Evolutionary conservation across 176 grass and related monocot species (phyloP), one percentile per base, ranked within the genome.

Genomic region (Rhynchospora tenuis): DNA sequence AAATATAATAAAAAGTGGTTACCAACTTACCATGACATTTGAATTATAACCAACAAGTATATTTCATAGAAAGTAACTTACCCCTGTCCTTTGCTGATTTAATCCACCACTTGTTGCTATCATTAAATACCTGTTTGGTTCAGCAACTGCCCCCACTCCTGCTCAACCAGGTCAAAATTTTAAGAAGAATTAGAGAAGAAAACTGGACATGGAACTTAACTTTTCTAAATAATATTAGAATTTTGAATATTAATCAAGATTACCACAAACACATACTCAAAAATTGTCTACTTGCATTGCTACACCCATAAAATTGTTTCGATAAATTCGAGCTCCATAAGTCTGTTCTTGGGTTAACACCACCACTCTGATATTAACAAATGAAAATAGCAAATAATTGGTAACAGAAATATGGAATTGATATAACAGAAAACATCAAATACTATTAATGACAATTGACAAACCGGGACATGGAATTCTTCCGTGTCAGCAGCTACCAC

Each of bases 41-140:
- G n/a, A 73, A 73, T 3, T 5, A 26, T 68, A n/a, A 69, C 6
- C 1, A 44, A n/a, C 5, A 69, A 44, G 13, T 17, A 46, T 23
- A 1, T 23, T 72, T 72, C 44, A 24, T 13, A 73, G 10, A 59
- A 83, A 58, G 16, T 8, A 82, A 86, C 90, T 97, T 66, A 99
- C 96, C 93, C 96, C 96, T 93, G 96, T 99, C 83, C 93, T 78
- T 83, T 99, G 96, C 84, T 99, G 96, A 83, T 99, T 99, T 50
- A 99, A 85, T 16, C 96, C 96, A 10, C 96, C 96, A 78, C 96
- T 99, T 51, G 96, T 99, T 5, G 91, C 96, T 73, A 99, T 93
- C 91, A 95, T 95, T 75, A 99, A 70, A 64, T 92, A 99, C 52
- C 93, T 90, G 42, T 99, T 80, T 73, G 88, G 61, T 57, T 86